Evolutionary conservation across 257 asterid species (phyloP).

Genomic region (Salvia hispanica): DNA sequence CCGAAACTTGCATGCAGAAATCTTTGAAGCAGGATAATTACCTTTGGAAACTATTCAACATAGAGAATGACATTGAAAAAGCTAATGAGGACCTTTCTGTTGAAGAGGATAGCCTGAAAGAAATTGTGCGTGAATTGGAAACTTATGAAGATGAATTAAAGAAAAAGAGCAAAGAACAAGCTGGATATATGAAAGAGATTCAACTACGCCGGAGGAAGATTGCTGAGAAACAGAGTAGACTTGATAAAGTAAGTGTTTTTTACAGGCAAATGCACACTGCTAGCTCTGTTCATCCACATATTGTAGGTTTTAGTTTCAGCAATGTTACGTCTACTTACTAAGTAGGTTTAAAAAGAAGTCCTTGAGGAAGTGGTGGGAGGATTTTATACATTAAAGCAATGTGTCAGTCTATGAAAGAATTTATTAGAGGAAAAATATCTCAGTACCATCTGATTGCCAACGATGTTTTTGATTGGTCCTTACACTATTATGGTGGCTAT

Average conservation of each 20-base stretch:
- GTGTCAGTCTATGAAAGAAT: not conserved
- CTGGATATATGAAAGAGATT: slow-evolving; percentile 79
- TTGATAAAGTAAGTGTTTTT: slow-evolving; percentile 66
- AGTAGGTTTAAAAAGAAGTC: slow-evolving; percentile 21
- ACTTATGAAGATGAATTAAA: slow-evolving; percentile 67
- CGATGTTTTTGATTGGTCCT: not conserved
- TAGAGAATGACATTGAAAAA: slow-evolving; percentile 73
- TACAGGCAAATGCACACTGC: slow-evolving; percentile 14
- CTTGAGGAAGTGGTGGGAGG: slow-evolving; percentile 16
- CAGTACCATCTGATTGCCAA: not conserved
- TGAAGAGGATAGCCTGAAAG: slow-evolving; percentile 69
- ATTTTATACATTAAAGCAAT: not conserved
- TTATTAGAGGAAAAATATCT: not conserved
- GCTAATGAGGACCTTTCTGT: slow-evolving; percentile 79
- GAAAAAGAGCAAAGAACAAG: slow-evolving; percentile 75
- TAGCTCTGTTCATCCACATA: slow-evolving; percentile 18
- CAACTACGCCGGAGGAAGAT: slow-evolving; percentile 69
- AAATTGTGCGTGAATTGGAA: slow-evolving; percentile 78
- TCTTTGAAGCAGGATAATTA: slow-evolving; percentile 79
- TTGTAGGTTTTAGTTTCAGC: slow-evolving; percentile 22
- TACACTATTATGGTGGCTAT: not conserved
- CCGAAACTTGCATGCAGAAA: slow-evolving; percentile 60
- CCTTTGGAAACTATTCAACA: slow-evolving; percentile 87
- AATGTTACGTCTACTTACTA: not conserved
- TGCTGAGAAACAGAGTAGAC: slow-evolving; percentile 70